Conservation (phyloP, 1,284 basidiomycete genomes). For the Irpex sp. region DNA sequence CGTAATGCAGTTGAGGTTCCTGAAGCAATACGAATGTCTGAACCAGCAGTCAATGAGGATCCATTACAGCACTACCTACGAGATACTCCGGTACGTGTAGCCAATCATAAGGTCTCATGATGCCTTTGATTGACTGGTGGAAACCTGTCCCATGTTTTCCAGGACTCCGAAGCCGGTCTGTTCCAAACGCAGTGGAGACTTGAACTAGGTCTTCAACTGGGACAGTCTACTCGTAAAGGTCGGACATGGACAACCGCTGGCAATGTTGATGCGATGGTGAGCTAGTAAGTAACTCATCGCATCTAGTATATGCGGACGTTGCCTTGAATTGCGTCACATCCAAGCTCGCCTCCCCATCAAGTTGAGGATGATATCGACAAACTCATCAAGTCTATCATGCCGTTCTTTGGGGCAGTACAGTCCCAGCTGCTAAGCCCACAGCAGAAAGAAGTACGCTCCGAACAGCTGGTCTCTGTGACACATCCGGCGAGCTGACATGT, state of each 20-base stretch:
- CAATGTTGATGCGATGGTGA: background rate
- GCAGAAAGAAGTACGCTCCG: slow-evolving; percentile 2
- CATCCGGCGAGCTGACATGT: background rate
- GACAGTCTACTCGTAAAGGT: background rate
- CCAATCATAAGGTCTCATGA: background rate
- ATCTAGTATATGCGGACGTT: background rate
- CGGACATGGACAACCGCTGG: background rate
- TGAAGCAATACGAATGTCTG: background rate
- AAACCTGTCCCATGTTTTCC: background rate
- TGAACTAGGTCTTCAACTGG: background rate
- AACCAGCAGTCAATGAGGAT: background rate
- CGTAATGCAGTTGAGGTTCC: slow-evolving; percentile 11
- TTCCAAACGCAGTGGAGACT: background rate
- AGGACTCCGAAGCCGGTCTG: background rate
- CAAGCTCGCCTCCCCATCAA: background rate
- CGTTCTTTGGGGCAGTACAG: background rate
- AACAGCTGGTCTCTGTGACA: background rate
- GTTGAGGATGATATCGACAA: background rate
- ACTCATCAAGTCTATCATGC: background rate
- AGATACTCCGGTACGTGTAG: background rate
- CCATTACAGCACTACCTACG: background rate
- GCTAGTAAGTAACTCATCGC: background rate
- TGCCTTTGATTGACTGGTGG: background rate
- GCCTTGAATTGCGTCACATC: background rate
- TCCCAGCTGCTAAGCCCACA: background rate